Conservation (phyloP, 2,329 filamentous ascomycete genomes). For the Bertia moriformis region DNA sequence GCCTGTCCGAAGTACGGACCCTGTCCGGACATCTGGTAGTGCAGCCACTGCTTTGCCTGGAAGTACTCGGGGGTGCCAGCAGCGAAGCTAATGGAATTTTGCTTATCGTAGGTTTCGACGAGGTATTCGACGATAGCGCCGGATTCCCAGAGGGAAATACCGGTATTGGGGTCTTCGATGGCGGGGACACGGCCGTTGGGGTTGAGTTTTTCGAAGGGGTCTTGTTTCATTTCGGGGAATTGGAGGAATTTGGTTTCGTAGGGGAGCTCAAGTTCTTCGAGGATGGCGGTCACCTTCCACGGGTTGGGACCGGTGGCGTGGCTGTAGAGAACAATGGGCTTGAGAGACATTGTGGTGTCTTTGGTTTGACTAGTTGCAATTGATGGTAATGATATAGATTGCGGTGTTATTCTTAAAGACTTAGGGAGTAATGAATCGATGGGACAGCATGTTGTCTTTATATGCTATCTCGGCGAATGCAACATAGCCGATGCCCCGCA, state of each 20-base stretch:
- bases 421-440: too few species aligned
- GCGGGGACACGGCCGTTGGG: slow-evolving; percentile 12
- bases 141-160: slow-evolving; percentile 27
- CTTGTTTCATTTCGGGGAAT: not conserved
- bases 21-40: slow-evolving; percentile 26
- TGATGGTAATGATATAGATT: too few species aligned
- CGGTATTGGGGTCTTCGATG: slow-evolving; percentile 26
- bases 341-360: not conserved
- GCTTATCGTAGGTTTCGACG: slow-evolving; percentile 21
- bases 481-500: too few species aligned
- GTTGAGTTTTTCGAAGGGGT: not conserved
- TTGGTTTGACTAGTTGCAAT: too few species aligned
- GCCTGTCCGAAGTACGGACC: slow-evolving; percentile 28
- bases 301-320: slow-evolving; percentile 7
- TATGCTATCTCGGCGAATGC: too few species aligned
- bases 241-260: slow-evolving; percentile 8
- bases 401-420: too few species aligned
- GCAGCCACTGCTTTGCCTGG: slow-evolving; percentile 21
- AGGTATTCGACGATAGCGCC: slow-evolving; percentile 30
- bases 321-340: not conserved
- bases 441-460: too few species aligned
- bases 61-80: slow-evolving; percentile 15
- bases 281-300: slow-evolving; percentile 8
- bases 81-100: slow-evolving; percentile 17
- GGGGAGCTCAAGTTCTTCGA: slow-evolving; percentile 7